phyloP scores from a whole-genome alignment of 2,329 filamentous ascomycete genomes.

The Colletotrichum sp. region DNA sequence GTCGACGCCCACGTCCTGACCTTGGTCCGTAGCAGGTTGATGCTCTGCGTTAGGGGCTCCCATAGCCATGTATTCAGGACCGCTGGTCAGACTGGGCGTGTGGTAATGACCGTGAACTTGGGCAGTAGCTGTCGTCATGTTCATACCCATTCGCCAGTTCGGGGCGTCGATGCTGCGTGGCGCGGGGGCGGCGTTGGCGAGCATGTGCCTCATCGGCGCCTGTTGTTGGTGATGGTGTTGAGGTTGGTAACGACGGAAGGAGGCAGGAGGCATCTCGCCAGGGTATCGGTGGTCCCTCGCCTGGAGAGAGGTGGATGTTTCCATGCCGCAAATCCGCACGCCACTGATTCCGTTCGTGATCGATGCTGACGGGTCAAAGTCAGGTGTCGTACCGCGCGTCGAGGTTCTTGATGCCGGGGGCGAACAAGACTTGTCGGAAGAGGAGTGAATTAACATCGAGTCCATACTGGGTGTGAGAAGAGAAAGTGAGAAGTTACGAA shows the following conservation, averaged over 20 bases:
- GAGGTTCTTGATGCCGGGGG: background rate
- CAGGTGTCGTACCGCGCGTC: constrained; percentile 17
- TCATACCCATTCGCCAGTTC: constrained; percentile 8
- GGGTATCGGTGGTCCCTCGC: background rate
- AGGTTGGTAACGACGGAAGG: background rate
- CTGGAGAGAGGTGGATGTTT: background rate
- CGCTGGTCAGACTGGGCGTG: constrained; percentile 17
- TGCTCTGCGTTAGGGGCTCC: background rate
- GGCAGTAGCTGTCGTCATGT: constrained; percentile 30
- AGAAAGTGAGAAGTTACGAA: background rate
- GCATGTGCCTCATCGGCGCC: background rate
- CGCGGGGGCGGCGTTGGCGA: background rate
- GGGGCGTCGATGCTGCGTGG: background rate
- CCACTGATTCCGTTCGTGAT: background rate
- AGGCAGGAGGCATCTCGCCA: background rate
- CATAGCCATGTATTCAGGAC: background rate
- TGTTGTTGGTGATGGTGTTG: background rate
- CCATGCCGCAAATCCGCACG: background rate
- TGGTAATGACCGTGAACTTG: constrained; percentile 44
- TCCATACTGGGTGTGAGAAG: constrained; percentile 3
- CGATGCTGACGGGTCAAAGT: background rate
- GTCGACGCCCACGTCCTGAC: constrained; percentile 8
- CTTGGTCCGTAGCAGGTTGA: constrained; percentile 14
- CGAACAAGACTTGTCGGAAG: constrained; percentile 18
- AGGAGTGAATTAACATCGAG: background rate